Base-by-base conservation (phyloP, 2,329 filamentous ascomycete species). In the Dactylonectria macrodidyma region DNA sequence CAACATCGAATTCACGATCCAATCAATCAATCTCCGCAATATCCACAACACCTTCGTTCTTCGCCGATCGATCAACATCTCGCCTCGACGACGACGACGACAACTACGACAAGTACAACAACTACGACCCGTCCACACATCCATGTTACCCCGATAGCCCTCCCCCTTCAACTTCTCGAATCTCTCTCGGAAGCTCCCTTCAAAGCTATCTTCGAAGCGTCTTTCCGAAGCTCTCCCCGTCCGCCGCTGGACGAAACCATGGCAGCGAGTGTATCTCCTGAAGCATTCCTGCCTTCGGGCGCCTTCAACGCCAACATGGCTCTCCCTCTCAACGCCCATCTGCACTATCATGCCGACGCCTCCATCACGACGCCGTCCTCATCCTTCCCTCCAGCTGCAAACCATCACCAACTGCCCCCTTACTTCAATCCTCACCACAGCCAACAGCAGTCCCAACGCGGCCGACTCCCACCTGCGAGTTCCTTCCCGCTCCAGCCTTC, bases 261-360 rank as follows among this genome's bases (percentile, higher is more conserved):
- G 75, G 66, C 75, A 56, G 64, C 72, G 57, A 73, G 72, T 47
- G 59, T 77, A 51, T 72, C 71, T 30, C 67, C 75, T 55, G 74
- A 76, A 58, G 73, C 75, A 54, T 77, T 77, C 68, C 62, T 77
- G 69, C 75, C 75, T 50, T 73, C 75, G 51, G 75, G 75, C 65
- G 73, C 69, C 54, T 72, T 76, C 65, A 73, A 77, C 48, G 54
- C 66, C 55, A 73, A 75, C 57, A 52, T 63, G 62, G 52, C 66
- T 59, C 66, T 71, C 54, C 62, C 72, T 60, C 55, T 75, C 55
- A 70, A 67, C 38, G 66, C 67, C 41, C 69, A 67, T 50, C 56
- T 73, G 2, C 61, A 68, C 10, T 75, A 68, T 48, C 67, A 50
- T 34, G 59, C 63, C 36, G 55, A 70, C 14, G 69, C 71, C 12